Evolutionary conservation across 2,329 filamentous ascomycete species (phyloP).

Genomic region (Penicillium sp.): DNA sequence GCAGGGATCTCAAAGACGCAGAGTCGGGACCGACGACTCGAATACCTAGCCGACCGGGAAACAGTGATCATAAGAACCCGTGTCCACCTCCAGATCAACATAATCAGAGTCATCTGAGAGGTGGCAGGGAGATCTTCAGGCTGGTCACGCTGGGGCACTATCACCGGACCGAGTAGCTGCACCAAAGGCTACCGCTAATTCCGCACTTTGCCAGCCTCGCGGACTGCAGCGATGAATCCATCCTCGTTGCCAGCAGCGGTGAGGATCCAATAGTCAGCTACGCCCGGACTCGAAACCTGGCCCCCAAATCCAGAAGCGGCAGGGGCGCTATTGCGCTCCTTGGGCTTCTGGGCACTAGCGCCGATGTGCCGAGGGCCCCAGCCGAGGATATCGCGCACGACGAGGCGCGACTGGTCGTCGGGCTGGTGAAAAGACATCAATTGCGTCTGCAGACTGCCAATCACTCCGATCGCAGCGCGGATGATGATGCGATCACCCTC

Average conservation of each 20-base stretch:
- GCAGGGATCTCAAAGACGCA: neutral
- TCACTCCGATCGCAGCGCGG: constrained; percentile 39
- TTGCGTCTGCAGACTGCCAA: constrained; percentile 41
- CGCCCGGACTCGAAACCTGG: constrained; percentile 30
- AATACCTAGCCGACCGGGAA: too few relatives aligned
- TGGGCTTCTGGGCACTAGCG: constrained; percentile 21
- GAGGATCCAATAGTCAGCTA: constrained; percentile 40
- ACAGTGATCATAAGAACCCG: too few relatives aligned
- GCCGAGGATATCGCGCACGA: constrained; percentile 30
- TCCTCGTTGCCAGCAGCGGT: constrained; percentile 36
- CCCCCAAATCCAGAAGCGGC: constrained; percentile 31
- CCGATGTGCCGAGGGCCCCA: constrained; percentile 34
- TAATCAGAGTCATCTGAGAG: neutral
- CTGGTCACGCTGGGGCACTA: neutral
- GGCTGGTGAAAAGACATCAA: constrained; percentile 34
- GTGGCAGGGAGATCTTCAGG: neutral
- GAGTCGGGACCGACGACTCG: too few relatives aligned
- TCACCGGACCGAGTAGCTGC: neutral
- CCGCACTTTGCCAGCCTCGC: constrained; percentile 39
- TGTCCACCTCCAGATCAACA: too few relatives aligned
- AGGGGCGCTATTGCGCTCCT: constrained; percentile 34
- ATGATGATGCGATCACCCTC: constrained; percentile 52
- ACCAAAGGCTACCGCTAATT: constrained; percentile 10
- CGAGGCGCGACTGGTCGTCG: constrained; percentile 33
- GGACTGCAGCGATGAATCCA: constrained; percentile 38